These are phyloP conservation scores for Gymnopus androsaceus DNA, from an alignment of 1,284 basidiomycete genomes.

Conservation along the genomic window DNA sequence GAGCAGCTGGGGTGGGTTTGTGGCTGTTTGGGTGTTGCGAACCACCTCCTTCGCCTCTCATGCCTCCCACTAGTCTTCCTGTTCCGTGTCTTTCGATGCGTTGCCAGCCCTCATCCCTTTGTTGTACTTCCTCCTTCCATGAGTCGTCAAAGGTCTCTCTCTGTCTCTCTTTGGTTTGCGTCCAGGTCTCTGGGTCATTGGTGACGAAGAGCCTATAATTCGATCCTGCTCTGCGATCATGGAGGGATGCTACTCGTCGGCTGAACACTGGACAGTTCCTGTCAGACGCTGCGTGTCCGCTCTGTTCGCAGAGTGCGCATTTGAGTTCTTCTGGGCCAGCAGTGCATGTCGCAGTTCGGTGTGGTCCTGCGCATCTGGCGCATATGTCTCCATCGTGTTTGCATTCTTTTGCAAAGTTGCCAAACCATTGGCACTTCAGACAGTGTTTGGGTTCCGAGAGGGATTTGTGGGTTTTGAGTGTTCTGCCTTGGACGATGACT, in stretches of 20 bases:
- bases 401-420: constrained; percentile 4
- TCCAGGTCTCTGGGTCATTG: constrained; percentile 13
- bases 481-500: constrained; percentile 8
- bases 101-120: neutral
- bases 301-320: constrained; percentile 11
- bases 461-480: constrained; percentile 1
- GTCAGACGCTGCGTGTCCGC: constrained; percentile 19
- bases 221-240: constrained; percentile 7
- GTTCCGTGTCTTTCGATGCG: neutral
- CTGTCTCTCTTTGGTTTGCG: neutral
- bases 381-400: neutral
- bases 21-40: no score
- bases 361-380: constrained; percentile 14
- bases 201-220: constrained; percentile 18
- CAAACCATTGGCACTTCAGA: constrained; percentile 10
- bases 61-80: neutral
- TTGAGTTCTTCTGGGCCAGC: neutral
- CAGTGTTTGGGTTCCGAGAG: constrained; percentile 9
- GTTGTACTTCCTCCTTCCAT: neutral
- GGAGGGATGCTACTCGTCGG: neutral
- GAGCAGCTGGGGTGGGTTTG: neutral
- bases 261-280: constrained; percentile 12
- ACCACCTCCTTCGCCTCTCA: neutral
- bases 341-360: constrained; percentile 11
- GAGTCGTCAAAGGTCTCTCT: neutral